phyloP scores from a whole-genome alignment of 345 rosid genomes.

The Isatis tinctoria region DNA sequence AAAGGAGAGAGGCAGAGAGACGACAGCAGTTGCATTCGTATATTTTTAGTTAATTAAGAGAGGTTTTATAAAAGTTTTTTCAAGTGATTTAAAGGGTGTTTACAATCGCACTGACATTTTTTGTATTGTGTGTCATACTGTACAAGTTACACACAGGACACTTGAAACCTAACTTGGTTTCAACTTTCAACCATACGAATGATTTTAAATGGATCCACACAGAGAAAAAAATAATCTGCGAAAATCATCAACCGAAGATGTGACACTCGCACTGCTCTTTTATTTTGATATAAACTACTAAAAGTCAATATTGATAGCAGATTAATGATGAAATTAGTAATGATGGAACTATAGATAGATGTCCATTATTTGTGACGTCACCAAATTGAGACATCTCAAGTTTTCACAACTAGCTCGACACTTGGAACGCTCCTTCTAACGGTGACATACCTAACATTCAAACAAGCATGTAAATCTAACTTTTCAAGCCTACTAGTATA shows the following conservation, averaged over 20 bases:
- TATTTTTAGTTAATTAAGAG: no score
- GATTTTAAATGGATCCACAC: neutral
- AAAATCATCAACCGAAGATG: neutral
- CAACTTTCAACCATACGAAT: neutral
- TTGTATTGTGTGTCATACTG: neutral
- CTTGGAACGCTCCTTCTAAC: neutral
- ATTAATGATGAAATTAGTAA: neutral
- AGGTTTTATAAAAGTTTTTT: no score
- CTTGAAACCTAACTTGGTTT: neutral
- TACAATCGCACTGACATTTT: neutral
- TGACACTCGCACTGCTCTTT: neutral
- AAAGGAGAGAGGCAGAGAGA: neutral
- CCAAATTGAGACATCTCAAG: neutral
- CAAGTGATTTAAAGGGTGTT: no score
- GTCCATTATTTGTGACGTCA: neutral
- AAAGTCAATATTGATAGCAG: neutral
- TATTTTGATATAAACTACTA: neutral
- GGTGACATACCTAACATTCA: neutral
- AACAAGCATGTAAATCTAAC: no score
- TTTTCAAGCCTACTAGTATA: no score
- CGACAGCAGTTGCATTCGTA: slow-evolving; percentile 12
- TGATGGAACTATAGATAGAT: neutral
- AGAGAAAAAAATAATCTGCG: neutral
- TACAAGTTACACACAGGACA: neutral
- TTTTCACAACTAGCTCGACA: neutral